These are phyloP conservation scores for Chaetomium fimeti DNA, from an alignment of 495 filamentous ascomycete species.

Conservation along the genomic window DNA sequence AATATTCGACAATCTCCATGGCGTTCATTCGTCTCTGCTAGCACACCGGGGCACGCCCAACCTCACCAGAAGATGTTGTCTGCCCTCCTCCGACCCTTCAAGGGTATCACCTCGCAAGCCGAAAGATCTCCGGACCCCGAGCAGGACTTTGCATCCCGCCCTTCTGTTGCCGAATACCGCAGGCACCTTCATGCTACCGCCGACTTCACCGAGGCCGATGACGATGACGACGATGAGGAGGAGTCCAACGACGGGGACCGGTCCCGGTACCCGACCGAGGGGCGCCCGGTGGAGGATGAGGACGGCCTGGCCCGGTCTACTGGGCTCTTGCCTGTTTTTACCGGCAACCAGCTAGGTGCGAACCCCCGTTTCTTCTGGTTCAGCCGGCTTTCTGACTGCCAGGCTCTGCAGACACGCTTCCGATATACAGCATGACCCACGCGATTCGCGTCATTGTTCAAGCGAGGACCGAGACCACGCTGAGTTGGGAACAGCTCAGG, in stretches of 20 bases:
- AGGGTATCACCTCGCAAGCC: slow-evolving; percentile 27
- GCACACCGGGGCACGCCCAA: slow-evolving; percentile 28
- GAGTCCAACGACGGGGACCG: slow-evolving; percentile 47
- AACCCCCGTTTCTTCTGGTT: not conserved
- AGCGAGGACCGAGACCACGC: slow-evolving; percentile 79
- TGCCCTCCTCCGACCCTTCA: slow-evolving; percentile 44
- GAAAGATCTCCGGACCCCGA: slow-evolving; percentile 33
- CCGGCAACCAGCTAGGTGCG: slow-evolving; percentile 73
- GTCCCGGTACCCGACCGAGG: slow-evolving; percentile 15
- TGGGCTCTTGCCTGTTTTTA: slow-evolving; percentile 80
- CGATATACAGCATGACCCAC: slow-evolving; percentile 87
- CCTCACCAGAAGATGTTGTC: slow-evolving; percentile 42
- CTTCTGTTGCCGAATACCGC: slow-evolving; percentile 38
- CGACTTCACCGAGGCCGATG: slow-evolving; percentile 56
- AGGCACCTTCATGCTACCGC: slow-evolving; percentile 53
- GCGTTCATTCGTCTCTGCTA: slow-evolving; percentile 27
- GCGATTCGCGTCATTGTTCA: slow-evolving; percentile 78
- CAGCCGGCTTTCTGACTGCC: slow-evolving; percentile 18
- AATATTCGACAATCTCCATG: slow-evolving; percentile 29
- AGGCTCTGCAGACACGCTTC: slow-evolving; percentile 51
- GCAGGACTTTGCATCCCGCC: slow-evolving; percentile 36
- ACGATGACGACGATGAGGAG: slow-evolving; percentile 53
- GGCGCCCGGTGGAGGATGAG: slow-evolving; percentile 50
- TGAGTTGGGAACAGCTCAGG: slow-evolving; percentile 93
- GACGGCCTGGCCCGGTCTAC: slow-evolving; percentile 50